Base-by-base conservation (phyloP, 768 basidiomycete species). In the Hypholoma fasciculare region DNA sequence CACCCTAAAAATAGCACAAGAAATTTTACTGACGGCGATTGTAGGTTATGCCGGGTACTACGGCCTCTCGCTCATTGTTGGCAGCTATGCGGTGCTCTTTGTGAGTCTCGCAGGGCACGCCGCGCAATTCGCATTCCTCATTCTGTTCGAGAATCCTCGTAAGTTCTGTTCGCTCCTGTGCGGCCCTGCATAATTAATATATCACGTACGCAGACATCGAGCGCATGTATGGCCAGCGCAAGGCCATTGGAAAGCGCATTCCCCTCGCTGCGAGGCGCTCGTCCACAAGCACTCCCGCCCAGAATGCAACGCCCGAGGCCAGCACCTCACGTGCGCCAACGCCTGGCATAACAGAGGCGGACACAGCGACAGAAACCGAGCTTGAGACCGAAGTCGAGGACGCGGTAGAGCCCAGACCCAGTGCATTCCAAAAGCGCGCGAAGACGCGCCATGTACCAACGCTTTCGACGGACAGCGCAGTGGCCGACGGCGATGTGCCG, bases 71-170 rank as follows among this genome's bases (percentile, higher is more conserved):
- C 83, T 99, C 62, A 89, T 96, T 56, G 82, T 86, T 23, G 94
- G 93, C 16, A 93, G 90, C 71, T 94, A 96, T 65, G 81, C 89
- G 0, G 95, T 98, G 9, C 77, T 99, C 12, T 98, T 98, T 67
- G 92, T 88, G 60, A 95, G 92, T 63, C 83, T 99, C n/a, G 88
- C 87, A 2, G 96, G 92, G 0, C 97, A 99, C 66, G 92, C 95
- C 0, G 91, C 92, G 16, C 97, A 99, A 65, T 99, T 99, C 71
- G 94, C 89, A 1, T 99, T 99, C 82, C 78, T 99, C 52, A 81
- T 95, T 14, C 88, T 88, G 72, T 98, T 99, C 66, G 97, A 98
- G 76, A 98, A 96, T 67, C 96, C 97, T 61, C 97, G 95, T 96
- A 67, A 69, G 93, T 78, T 34, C 53, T 48, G 48, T 14, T 47